Evolutionary conservation across 1,139 yeast species (phyloP), one percentile per base, ranked within the genome.

Genomic region (Lodderomyces pseudojiufengensis): DNA sequence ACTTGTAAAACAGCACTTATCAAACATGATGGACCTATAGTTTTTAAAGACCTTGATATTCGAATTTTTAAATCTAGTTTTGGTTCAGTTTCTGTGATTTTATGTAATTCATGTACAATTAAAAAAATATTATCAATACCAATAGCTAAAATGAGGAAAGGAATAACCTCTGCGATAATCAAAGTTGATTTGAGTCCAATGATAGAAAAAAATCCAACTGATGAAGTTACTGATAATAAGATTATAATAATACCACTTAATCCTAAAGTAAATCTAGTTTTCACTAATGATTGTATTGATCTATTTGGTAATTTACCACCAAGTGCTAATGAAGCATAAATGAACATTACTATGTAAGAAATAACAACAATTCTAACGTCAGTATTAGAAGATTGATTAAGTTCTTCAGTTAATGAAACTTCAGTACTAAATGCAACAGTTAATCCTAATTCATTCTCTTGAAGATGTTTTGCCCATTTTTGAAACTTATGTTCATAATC

Each of bases 91-190:
- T 69, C 66, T 39, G 73, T 73, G 11, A 82, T 72, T 18, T 70
- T 61, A 30, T 79, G 77, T 33, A 85, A 65, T 51, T 87, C 95
- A 55, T 87, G 92, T 1, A 87, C 83, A 16, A 92, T 76, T 45
- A 92, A 64, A 53, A 90, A 92, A 24, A 92, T 84, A 53, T 92
- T 92, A 59, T 92, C 98, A 20, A 92, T 92, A 11, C 98, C 98
- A 39, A 92, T 81, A 0, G 98, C 98, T 43, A 92, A 67, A 5
- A 92, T 84, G 51, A 92, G 63, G 51, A 92, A 92, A n/a, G 97
- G 97, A 30, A 92, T 92, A 3, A 92, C 97, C 54, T 92, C 97
- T 1, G 97, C 97, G 45, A 92, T 87, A 45, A 92, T 90, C 27
- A 92, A 65, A 0, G 97, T 92, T 0, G 95, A 85, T 50, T 84